Evolutionary conservation across 768 basidiomycete species (phyloP), one percentile per base, ranked within the genome.

Genomic region (Lepiota brunneoincarnata): DNA sequence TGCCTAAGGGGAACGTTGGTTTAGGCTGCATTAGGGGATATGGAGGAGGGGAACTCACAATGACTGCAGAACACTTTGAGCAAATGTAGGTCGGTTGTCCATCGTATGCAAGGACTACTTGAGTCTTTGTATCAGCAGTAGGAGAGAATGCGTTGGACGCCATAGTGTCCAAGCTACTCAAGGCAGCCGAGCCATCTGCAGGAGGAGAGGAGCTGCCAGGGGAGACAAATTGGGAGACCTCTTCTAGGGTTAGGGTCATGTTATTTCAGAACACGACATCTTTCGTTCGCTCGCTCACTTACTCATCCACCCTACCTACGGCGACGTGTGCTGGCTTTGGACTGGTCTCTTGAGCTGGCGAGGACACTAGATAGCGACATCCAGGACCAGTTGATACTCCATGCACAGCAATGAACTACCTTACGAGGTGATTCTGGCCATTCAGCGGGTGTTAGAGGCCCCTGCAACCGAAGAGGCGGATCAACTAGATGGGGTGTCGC

Each of bases 51-150:
- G 49, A 41, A 70, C 86, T 49, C 49, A 89, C 89, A 47, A 92
- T 81, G 14, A 83, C 80, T 15, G 84, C 83, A 44, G 86, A 77
- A 62, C 90, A 92, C 47, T 79, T 80, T 15, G 80, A 69, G 61
- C 89, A 92, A 2, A 80, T 82, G 64, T 80, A 91, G 14, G 70
- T 76, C n/a, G 90, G 85, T 42, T 79, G 84, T n/a, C 78, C 80
- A 4, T 79, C 71, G 63, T 84, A 91, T 1, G 75, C 74, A 39
- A 81, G 77, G n/a, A 81, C 63, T 1, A 86, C 87, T 47, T 82
- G 79, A n/a, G 70, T 65, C 61, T 72, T 77, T 5, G 79, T 81
- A 56, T 81, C 78, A 23, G 77, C 64, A 35, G 59, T 65, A 50
- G 67, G 61, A 31, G 67, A 65, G 6, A 60, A 54, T 37, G 49